Conservation (phyloP, 371 early-diverging fungal genomes). For the Mortierella sp. region DNA sequence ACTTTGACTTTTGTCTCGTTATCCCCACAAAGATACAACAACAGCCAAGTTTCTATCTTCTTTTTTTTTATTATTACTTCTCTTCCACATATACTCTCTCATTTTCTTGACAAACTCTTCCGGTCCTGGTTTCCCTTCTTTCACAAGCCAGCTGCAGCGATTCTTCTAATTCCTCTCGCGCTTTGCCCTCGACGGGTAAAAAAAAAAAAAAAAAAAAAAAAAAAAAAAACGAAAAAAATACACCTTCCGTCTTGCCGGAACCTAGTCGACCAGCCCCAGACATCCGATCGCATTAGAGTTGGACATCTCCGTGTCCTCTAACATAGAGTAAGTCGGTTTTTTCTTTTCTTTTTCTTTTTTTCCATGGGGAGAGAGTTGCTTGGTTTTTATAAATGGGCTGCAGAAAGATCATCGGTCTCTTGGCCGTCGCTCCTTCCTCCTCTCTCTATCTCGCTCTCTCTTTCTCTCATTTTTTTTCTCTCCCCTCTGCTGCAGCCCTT, state of each 20-base stretch:
- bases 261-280: no score
- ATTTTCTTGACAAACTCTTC: no score
- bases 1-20: background rate
- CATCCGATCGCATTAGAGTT: no score
- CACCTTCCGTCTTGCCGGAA: background rate
- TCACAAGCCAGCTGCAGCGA: no score
- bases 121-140: background rate
- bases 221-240: constrained; percentile 6
- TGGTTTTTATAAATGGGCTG: background rate
- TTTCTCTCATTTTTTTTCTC: no score
- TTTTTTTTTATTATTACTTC: no score
- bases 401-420: background rate
- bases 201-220: constrained; percentile 1
- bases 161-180: no score
- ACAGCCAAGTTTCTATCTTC: background rate
- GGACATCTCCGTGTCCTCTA: background rate
- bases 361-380: background rate
- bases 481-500: no score
- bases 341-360: no score
- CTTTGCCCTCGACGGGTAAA: background rate
- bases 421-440: no score
- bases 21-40: background rate
- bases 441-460: no score
- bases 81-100: no score
- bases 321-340: constrained; percentile 1